Evolutionary conservation across 2,329 filamentous ascomycete genomes (phyloP).

Genomic region (Rosellinia necatrix): DNA sequence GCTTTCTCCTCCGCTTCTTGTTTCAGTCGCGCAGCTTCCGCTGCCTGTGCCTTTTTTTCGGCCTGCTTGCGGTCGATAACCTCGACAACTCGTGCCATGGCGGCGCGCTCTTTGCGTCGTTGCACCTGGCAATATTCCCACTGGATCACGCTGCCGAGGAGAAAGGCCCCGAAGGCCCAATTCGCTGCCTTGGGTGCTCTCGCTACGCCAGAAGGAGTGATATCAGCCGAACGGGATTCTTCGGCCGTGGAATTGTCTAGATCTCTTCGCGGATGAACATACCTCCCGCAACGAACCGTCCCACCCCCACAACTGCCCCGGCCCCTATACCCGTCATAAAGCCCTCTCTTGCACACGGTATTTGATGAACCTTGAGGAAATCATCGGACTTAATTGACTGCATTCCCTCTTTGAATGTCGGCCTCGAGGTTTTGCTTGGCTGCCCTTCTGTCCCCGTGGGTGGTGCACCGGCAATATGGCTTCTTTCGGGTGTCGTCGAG

Average conservation of each 20-base stretch:
- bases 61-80: constrained; percentile 75
- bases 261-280: constrained; percentile 36
- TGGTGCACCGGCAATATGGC: constrained; percentile 30
- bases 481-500: constrained; percentile 26
- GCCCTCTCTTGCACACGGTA: constrained; percentile 83
- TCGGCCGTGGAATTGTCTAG: not conserved
- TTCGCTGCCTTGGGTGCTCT: constrained; percentile 72
- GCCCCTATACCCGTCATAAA: constrained; percentile 81
- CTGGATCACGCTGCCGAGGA: constrained; percentile 68
- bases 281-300: constrained; percentile 79
- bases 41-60: constrained; percentile 56
- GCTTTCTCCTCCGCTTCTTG: constrained; percentile 50
- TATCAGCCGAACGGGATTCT: constrained; percentile 15
- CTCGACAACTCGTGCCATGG: constrained; percentile 85
- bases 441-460: constrained; percentile 32
- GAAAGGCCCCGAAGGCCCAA: constrained; percentile 82
- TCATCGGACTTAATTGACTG: constrained; percentile 70
- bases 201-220: constrained; percentile 44
- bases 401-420: constrained; percentile 65
- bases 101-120: constrained; percentile 73
- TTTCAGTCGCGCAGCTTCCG: constrained; percentile 47
- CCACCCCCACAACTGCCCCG: constrained; percentile 75
- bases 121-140: constrained; percentile 86
- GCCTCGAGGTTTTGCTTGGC: constrained; percentile 46
- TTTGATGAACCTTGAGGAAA: constrained; percentile 73